phyloP scores from a whole-genome alignment of 108 stramenopile species.

The Fistulifera solaris region DNA sequence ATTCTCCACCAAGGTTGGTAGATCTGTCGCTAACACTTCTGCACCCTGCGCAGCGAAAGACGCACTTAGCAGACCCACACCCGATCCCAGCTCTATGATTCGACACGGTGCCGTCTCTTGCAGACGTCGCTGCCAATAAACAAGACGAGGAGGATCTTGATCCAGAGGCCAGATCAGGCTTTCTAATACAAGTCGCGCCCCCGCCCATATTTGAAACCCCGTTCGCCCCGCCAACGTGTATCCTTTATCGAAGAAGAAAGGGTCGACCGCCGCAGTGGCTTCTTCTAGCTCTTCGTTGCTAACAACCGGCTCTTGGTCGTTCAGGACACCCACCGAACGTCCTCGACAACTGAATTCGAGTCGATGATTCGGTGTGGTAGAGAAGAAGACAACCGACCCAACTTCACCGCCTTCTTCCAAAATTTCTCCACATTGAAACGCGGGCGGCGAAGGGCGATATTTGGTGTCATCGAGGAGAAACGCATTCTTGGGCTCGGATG shows the following conservation, averaged over 20 bases:
- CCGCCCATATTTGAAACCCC: constrained; percentile 64
- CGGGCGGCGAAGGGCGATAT: constrained; percentile 11
- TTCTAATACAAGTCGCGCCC: constrained; percentile 48
- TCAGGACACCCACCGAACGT: constrained; percentile 41
- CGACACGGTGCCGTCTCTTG: neutral
- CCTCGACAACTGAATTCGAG: constrained; percentile 33
- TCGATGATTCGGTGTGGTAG: constrained; percentile 2
- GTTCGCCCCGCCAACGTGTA: constrained; percentile 58
- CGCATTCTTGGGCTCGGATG: no score
- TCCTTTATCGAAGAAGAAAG: constrained; percentile 52
- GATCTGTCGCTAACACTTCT: constrained; percentile 47
- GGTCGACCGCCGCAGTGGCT: constrained; percentile 31
- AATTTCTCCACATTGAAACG: constrained; percentile 19
- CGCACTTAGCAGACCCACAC: constrained; percentile 56
- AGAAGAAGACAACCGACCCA: constrained; percentile 17
- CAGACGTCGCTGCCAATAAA: constrained; percentile 22
- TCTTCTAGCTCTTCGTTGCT: constrained; percentile 10
- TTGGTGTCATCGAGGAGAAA: constrained; percentile 6
- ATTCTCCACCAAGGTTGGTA: constrained; percentile 53
- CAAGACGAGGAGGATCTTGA: constrained; percentile 7
- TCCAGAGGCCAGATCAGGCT: constrained; percentile 24
- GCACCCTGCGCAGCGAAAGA: constrained; percentile 32
- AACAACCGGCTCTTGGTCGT: constrained; percentile 19
- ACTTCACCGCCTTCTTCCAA: constrained; percentile 13
- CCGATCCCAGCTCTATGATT: constrained; percentile 51